These are phyloP conservation scores for Esteya vermicola DNA, from an alignment of 2,329 filamentous ascomycete species.

Conservation along the genomic window DNA sequence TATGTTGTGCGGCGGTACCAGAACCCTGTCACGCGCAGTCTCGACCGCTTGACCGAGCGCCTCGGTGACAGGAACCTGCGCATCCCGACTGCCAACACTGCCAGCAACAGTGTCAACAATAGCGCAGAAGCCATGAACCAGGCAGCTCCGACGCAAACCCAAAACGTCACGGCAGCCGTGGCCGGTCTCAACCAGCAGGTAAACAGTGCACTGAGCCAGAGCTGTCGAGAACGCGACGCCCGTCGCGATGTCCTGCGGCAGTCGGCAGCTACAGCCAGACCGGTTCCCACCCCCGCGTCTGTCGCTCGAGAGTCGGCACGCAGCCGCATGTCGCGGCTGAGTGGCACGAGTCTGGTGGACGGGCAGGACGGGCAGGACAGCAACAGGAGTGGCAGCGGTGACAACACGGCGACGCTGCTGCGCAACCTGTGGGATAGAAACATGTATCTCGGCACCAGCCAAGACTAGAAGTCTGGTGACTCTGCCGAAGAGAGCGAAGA, in stretches of 20 bases:
- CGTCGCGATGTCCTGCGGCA: conserved; percentile 6
- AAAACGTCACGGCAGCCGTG: neutral
- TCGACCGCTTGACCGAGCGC: conserved; percentile 37
- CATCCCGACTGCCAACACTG: conserved; percentile 28
- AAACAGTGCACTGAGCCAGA: conserved; percentile 18
- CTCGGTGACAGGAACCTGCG: conserved; percentile 36
- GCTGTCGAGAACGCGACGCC: conserved; percentile 18
- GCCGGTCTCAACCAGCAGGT: neutral
- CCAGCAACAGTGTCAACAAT: conserved; percentile 7
- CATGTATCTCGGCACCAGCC: conserved; percentile 40
- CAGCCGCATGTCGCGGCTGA: conserved; percentile 18
- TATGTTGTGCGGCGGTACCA: conserved; percentile 60
- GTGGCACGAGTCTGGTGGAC: conserved; percentile 35
- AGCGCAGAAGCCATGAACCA: no score
- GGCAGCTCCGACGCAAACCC: no score
- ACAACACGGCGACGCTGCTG: conserved; percentile 35
- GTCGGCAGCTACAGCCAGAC: conserved; percentile 4
- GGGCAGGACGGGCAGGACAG: conserved; percentile 31
- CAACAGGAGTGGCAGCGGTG: conserved; percentile 30
- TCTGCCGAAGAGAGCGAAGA: neutral
- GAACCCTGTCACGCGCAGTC: conserved; percentile 52
- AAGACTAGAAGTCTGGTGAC: conserved; percentile 22
- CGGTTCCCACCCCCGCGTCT: no score
- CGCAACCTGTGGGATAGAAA: conserved; percentile 49
- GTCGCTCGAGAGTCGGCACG: no score